Conservation (phyloP, 805 yeast species). For the Yarrowia deformans region DNA sequence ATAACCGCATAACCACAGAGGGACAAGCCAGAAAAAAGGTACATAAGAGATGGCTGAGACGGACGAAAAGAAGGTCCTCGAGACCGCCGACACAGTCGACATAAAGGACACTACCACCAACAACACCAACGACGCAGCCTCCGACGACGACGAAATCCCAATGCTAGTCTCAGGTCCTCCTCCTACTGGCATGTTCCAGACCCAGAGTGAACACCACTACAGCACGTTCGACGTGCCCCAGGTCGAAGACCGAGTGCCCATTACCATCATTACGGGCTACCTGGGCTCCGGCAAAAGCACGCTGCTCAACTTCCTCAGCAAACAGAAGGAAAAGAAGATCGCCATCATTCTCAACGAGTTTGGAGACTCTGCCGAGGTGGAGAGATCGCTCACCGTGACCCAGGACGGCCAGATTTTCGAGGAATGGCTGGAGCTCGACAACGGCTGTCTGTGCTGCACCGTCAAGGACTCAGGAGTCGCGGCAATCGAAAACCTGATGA, state of each 20-base stretch:
- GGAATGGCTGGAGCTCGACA: constrained; percentile 96
- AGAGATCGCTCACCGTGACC: constrained; percentile 78
- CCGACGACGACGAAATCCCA: constrained; percentile 35
- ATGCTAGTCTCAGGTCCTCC: constrained; percentile 33
- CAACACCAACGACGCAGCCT: neutral
- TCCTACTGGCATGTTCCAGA: constrained; percentile 37
- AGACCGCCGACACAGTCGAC: neutral
- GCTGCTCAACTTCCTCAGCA: constrained; percentile 73
- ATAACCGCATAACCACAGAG: constrained; percentile 27
- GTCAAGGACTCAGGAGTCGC: constrained; percentile 94
- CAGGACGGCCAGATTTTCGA: constrained; percentile 66
- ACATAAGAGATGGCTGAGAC: constrained; percentile 17
- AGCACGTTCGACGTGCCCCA: constrained; percentile 32
- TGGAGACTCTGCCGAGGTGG: constrained; percentile 90
- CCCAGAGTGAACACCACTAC: constrained; percentile 37
- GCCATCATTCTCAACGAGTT: constrained; percentile 83
- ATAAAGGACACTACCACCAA: neutral
- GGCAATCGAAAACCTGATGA: constrained; percentile 88
- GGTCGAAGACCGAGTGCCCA: constrained; percentile 67
- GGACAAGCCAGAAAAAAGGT: constrained; percentile 16
- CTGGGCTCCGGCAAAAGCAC: constrained; percentile 94
- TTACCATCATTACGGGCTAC: constrained; percentile 93
- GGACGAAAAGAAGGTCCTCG: neutral
- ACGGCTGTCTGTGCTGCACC: constrained; percentile 96
- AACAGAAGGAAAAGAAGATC: constrained; percentile 67